Evolutionary conservation across 768 basidiomycete genomes (phyloP), one percentile per base, ranked within the genome.

Genomic region (Sarcodon aspratus): DNA sequence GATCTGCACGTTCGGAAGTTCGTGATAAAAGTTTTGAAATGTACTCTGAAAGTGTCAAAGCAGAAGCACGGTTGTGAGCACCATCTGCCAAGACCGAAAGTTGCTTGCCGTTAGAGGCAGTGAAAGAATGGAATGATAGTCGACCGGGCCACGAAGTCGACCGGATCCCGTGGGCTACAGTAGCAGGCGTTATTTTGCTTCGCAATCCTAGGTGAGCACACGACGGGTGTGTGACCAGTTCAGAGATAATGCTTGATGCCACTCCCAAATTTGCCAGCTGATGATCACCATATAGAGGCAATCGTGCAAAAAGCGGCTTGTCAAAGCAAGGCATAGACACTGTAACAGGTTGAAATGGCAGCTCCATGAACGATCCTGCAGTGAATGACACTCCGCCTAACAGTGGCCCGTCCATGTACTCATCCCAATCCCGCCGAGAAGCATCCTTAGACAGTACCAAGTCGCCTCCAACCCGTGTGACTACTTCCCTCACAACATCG

Each of bases 61-160:
- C 75, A 0, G 91, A 91, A 6, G 88, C 82, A 7, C 80, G 66
- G 60, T 98, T 99, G 63, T 98, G 96, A 0, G 96, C 95, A 3
- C 96, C 96, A 58, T 99, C 96, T 5, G 83, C 85, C 9, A 98
- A 73, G 10, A 94, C 55, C 17, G 62, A 64, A 7, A 74, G 53
- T 13, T 52, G 43, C 44, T 46, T 45, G 7, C 32, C 36, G 36
- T 45, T 36, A 48, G 36, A 56, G 34, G 63, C 51, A 50, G 55
- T 58, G 52, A 74, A 38, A 3, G 55, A 53, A 52, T 79, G 78
- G 63, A 83, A 96, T 1, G 85, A 84, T 10, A 97, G 74, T 47
- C 95, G 69, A 4, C 95, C 95, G 9, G 79, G 79, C 94, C 95
- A 99, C 35, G 63, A 63, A 0, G 80, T 77, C 9, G 59, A 52